Percentiles rank a stretch among this genome's conserved stretches.
Evolutionary conservation across 1,284 basidiomycete species (phyloP).

Genomic region (Apiotrichum gracile): DNA sequence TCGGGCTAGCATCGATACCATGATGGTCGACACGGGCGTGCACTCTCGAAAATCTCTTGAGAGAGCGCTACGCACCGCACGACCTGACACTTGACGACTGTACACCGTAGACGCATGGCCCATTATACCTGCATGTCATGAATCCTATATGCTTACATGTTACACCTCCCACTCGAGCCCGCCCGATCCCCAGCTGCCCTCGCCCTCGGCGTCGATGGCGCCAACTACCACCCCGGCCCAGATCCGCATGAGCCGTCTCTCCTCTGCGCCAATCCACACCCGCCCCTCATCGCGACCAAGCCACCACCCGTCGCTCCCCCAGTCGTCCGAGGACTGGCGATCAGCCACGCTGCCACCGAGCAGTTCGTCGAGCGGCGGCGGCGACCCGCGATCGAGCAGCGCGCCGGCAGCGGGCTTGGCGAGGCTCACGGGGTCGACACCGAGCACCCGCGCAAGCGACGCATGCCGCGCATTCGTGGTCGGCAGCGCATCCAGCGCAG

Average conservation of each 20-base stretch:
- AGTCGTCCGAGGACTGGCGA: constrained; percentile 4
- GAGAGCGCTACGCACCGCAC: too few relatives aligned
- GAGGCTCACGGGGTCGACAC: constrained; percentile 29
- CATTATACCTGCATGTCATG: neutral
- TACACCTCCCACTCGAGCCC: constrained; percentile 36
- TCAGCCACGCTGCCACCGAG: constrained; percentile 2
- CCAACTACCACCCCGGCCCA: constrained; percentile 32
- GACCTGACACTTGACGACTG: neutral
- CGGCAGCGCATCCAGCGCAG: constrained; percentile 29
- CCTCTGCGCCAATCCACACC: constrained; percentile 40
- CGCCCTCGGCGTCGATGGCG: constrained; percentile 31
- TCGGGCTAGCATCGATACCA: too few relatives aligned
- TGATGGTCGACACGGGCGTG: too few relatives aligned
- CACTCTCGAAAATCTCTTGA: too few relatives aligned
- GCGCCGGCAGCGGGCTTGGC: constrained; percentile 21
- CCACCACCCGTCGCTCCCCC: constrained; percentile 31
- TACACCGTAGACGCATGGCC: constrained; percentile 4
- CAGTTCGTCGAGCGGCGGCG: constrained; percentile 36
- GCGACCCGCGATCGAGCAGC: constrained; percentile 22
- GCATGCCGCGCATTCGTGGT: constrained; percentile 15
- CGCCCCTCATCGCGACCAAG: constrained; percentile 18
- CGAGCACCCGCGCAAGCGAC: constrained; percentile 30
- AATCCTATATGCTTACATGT: constrained; percentile 3
- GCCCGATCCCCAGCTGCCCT: constrained; percentile 31
- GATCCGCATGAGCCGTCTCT: constrained; percentile 31